Conservation (phyloP, 805 yeast genomes). For the Suhomyces prunicola region DNA sequence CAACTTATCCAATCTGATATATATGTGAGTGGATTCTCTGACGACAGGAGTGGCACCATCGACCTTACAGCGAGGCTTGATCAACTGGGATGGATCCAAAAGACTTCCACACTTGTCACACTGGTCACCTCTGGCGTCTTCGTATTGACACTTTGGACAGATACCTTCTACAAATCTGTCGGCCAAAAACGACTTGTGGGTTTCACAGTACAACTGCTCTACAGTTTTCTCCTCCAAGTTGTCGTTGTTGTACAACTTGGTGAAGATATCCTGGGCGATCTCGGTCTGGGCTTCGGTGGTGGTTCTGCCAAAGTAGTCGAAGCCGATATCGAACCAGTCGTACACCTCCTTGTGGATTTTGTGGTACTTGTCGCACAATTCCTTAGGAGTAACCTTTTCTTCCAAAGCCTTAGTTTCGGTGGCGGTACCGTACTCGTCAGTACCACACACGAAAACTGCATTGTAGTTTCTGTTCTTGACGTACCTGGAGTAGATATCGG, state of each 20-base stretch:
- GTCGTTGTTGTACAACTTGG: constrained; percentile 70
- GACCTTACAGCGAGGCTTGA: constrained; percentile 92
- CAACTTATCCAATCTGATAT: constrained; percentile 76
- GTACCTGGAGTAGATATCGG: constrained; percentile 91
- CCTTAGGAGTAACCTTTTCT: constrained; percentile 83
- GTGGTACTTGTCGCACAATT: constrained; percentile 89
- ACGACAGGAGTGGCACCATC: constrained; percentile 81
- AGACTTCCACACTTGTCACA: constrained; percentile 94
- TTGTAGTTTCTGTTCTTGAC: constrained; percentile 86
- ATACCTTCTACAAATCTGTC: constrained; percentile 97
- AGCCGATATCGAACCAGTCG: constrained; percentile 95
- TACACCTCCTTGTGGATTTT: constrained; percentile 83
- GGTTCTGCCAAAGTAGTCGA: constrained; percentile 95
- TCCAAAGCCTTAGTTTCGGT: constrained; percentile 98
- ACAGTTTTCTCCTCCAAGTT: constrained; percentile 82
- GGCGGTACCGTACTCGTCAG: constrained; percentile 99
- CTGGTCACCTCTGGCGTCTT: constrained; percentile 99
- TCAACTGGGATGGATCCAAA: constrained; percentile 87
- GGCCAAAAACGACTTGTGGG: constrained; percentile 87
- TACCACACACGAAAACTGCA: constrained; percentile 87
- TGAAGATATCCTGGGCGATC: constrained; percentile 91
- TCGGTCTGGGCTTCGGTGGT: constrained; percentile 89
- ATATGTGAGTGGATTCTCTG: constrained; percentile 80
- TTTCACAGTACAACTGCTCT: constrained; percentile 88
- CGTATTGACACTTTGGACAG: constrained; percentile 92